These are phyloP conservation scores for Ampelocalamus luodianensis DNA, from an alignment of 176 grass and related monocot species.

Conservation along the genomic window DNA sequence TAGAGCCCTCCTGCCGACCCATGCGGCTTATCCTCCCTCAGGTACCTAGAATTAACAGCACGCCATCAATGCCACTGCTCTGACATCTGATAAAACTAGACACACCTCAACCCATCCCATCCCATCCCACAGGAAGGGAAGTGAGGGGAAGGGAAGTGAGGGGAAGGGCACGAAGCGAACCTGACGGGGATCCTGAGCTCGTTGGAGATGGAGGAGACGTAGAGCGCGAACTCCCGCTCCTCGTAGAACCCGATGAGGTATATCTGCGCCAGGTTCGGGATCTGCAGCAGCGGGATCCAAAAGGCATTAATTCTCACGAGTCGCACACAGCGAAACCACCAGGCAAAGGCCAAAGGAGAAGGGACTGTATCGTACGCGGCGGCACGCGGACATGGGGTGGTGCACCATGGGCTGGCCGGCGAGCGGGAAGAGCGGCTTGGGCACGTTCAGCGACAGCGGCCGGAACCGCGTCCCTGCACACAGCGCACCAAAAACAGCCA, in stretches of 20 bases:
- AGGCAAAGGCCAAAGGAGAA: not conserved
- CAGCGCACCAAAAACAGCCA: not conserved
- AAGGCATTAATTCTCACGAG: slow-evolving; percentile 1
- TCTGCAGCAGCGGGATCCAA: slow-evolving; percentile 58
- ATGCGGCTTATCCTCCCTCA: slow-evolving; percentile 94
- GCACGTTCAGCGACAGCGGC: slow-evolving; percentile 92
- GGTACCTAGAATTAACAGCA: slow-evolving; percentile 66
- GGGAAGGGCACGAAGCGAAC: slow-evolving; percentile 31
- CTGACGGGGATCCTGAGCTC: slow-evolving; percentile 95
- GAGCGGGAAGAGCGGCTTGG: slow-evolving; percentile 97
- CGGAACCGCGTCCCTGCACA: slow-evolving; percentile 87
- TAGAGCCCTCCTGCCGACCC: slow-evolving; percentile 97
- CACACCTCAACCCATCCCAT: not conserved
- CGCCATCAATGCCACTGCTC: not conserved
- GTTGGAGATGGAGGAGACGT: slow-evolving; percentile 93
- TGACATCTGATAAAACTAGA: not conserved
- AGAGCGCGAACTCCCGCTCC: slow-evolving; percentile 92
- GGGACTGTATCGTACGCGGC: slow-evolving; percentile 45
- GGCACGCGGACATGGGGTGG: slow-evolving; percentile 88
- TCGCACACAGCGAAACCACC: not conserved
- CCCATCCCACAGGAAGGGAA: not conserved
- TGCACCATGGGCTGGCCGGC: slow-evolving; percentile 98
- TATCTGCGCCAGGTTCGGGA: slow-evolving; percentile 96
- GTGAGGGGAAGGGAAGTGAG: not conserved
- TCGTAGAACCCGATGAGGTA: slow-evolving; percentile 98